Conservation (phyloP, 2,329 filamentous ascomycete genomes). For the Pyrenophora tritici-repentis region DNA sequence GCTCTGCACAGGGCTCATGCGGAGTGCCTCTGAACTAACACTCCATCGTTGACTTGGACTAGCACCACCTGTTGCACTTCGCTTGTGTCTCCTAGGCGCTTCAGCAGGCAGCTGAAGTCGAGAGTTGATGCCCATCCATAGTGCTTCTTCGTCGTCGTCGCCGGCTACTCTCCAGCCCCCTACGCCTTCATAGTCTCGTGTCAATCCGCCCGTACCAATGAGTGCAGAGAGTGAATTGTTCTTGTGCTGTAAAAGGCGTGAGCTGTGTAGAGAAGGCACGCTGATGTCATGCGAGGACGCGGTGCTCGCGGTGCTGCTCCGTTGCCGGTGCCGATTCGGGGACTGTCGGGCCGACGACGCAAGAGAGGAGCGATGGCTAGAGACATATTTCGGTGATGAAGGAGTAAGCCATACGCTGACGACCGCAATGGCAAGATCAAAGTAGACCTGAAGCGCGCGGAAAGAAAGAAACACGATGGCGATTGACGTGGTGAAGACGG, state of each 20-base stretch:
- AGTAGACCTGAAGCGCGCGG: conserved; percentile 50
- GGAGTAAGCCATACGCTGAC: conserved; percentile 45
- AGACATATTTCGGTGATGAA: conserved; percentile 21
- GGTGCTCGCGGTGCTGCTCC: conserved; percentile 30
- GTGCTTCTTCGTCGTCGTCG: conserved; percentile 49
- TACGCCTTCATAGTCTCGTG: conserved; percentile 52
- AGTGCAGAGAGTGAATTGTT: conserved; percentile 44
- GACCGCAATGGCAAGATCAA: conserved; percentile 49
- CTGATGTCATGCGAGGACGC: conserved; percentile 27
- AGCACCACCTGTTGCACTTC: conserved; percentile 40
- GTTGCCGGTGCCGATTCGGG: conserved; percentile 31
- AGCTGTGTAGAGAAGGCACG: conserved; percentile 17
- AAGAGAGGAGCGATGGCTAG: conserved; percentile 17
- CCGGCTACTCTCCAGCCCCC: conserved; percentile 49
- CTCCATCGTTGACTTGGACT: conserved; percentile 34
- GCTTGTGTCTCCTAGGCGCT: conserved; percentile 36
- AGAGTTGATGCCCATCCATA: conserved; percentile 53
- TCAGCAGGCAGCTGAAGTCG: conserved; percentile 47
- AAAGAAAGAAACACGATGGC: conserved; percentile 47
- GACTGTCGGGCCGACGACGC: conserved; percentile 25
- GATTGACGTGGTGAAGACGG: conserved; percentile 46
- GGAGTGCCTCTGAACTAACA: conserved; percentile 41
- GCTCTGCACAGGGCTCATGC: conserved; percentile 48
- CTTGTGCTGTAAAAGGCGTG: conserved; percentile 31
- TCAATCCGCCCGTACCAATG: conserved; percentile 37